These are phyloP conservation scores for Lentinula novae-zelandiae DNA, from an alignment of 1,284 basidiomycete genomes.

Conservation along the genomic window DNA sequence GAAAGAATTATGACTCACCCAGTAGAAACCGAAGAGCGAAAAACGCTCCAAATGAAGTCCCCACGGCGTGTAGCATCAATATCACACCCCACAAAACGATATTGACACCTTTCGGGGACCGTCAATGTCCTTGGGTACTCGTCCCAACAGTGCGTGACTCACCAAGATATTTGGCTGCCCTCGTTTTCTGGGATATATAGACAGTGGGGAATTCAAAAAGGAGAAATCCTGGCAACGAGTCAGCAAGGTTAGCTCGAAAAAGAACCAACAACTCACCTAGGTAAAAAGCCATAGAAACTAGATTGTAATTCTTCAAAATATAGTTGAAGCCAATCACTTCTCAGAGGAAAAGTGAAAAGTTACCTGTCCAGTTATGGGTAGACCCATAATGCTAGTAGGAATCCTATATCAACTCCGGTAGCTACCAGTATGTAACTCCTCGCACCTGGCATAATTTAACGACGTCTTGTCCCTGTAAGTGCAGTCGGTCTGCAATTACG, in stretches of 20 bases:
- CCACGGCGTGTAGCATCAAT: slow-evolving; percentile 58
- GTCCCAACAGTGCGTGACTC: not conserved
- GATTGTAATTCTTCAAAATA: slow-evolving; percentile 57
- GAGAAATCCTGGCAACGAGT: slow-evolving; percentile 44
- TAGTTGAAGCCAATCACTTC: slow-evolving; percentile 6
- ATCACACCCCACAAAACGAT: slow-evolving; percentile 60
- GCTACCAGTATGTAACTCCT: not conserved
- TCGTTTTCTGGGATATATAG: slow-evolving; percentile 58
- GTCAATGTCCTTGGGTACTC: not conserved
- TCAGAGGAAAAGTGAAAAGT: slow-evolving; percentile 5
- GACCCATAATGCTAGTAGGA: slow-evolving; percentile 53
- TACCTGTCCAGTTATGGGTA: slow-evolving; percentile 61
- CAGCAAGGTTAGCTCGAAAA: slow-evolving; percentile 1
- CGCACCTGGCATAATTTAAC: slow-evolving; percentile 60
- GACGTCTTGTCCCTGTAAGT: slow-evolving; percentile 59
- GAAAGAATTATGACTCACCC: slow-evolving; percentile 30
- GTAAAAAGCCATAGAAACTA: slow-evolving; percentile 67
- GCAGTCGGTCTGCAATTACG: not conserved
- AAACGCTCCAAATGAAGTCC: slow-evolving; percentile 55
- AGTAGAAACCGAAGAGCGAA: slow-evolving; percentile 61
- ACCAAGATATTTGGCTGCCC: slow-evolving; percentile 64
- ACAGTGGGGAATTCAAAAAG: slow-evolving; percentile 67
- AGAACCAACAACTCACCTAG: slow-evolving; percentile 33
- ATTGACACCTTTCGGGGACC: slow-evolving; percentile 41
- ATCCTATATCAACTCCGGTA: slow-evolving; percentile 8